These are phyloP conservation scores for Myriangium duriaei DNA, from an alignment of 2,329 filamentous ascomycete genomes.

Conservation along the genomic window DNA sequence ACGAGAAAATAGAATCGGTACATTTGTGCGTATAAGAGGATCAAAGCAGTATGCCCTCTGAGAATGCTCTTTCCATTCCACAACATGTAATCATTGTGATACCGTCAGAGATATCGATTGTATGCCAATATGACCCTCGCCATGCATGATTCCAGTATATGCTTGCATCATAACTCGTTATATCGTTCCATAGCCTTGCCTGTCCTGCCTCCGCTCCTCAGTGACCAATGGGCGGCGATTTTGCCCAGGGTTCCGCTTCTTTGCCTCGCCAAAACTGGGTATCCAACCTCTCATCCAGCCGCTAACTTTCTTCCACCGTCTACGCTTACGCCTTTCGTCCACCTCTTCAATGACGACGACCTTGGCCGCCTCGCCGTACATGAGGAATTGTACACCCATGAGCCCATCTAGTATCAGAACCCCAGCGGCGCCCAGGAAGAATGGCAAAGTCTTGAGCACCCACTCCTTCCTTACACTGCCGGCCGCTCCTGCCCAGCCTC, in stretches of 20 bases:
- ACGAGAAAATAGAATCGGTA: too few relatives aligned
- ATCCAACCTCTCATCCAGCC: conserved; percentile 58
- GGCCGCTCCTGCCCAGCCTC: conserved; percentile 44
- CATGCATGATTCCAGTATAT: background rate
- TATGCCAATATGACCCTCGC: background rate
- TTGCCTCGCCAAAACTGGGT: conserved; percentile 34
- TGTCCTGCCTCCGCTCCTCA: background rate
- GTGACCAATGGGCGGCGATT: background rate
- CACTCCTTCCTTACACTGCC: conserved; percentile 45
- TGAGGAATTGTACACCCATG: conserved; percentile 50
- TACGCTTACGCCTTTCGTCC: conserved; percentile 27
- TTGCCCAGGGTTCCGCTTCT: background rate
- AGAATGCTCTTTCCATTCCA: too few relatives aligned
- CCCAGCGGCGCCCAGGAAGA: conserved; percentile 54
- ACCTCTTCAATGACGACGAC: conserved; percentile 34
- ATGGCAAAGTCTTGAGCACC: conserved; percentile 47
- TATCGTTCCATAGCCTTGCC: conserved; percentile 4
- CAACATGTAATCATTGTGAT: too few relatives aligned
- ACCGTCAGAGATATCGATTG: too few relatives aligned
- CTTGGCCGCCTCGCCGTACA: conserved; percentile 40
- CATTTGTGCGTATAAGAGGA: too few relatives aligned
- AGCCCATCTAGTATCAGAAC: conserved; percentile 50
- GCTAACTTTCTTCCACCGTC: conserved; percentile 43
- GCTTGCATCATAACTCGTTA: background rate
- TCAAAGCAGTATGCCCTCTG: too few relatives aligned